Evolutionary conservation across 225 moss, liverwort and hornwort genomes (phyloP), one percentile per base, ranked within the genome.

Genomic region (Rhytidiadelphus loreus): DNA sequence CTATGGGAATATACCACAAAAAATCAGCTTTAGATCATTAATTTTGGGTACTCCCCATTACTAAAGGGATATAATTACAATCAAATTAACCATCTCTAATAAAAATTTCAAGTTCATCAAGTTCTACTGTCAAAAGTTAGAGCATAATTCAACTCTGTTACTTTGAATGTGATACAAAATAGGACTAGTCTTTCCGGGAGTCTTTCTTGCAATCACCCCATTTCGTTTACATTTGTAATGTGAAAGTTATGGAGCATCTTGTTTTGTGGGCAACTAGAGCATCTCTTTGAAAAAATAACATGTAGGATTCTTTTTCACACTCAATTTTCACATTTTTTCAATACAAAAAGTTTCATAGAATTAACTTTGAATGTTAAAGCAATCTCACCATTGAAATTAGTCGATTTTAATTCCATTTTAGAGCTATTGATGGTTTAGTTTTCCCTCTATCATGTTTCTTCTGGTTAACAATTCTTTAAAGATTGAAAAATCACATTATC

Each of bases 231-330:
- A 62, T 16, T 30, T 30, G 64, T 64, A 1, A 64, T 64, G 66
- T 35, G 11, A 35, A 65, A 35, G 20, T 11, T 66, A 6, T 37
- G 6, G 37, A 9, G 9, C 33, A 33, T 18, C 64, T 33, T 64
- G 3, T 33, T 33, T 33, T 33, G 10, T 64, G 3, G 18, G 33
- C 33, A 64, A 64, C 18, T 18, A 33, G 1, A 37, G 37, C 21
- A 66, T 66, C 6, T 37, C 11, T 37, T 37, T 35, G 35, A 20
- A 35, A 65, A 48, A 11, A 11, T 20, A 11, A 20, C 0, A 0
- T 12, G 12, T 0, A 66, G 6, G 12, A 12, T n/a, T n/a, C 1
- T 0, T 22, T 68, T 12, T 7, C 7, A 2, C 3, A 2, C 2
- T 22, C 22, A n/a, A 22, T 68, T n/a, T 64, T 22, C 22, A 12